These are phyloP conservation scores for Tolypocladium inflatum DNA, from an alignment of 2,329 filamentous ascomycete species.

Conservation along the genomic window DNA sequence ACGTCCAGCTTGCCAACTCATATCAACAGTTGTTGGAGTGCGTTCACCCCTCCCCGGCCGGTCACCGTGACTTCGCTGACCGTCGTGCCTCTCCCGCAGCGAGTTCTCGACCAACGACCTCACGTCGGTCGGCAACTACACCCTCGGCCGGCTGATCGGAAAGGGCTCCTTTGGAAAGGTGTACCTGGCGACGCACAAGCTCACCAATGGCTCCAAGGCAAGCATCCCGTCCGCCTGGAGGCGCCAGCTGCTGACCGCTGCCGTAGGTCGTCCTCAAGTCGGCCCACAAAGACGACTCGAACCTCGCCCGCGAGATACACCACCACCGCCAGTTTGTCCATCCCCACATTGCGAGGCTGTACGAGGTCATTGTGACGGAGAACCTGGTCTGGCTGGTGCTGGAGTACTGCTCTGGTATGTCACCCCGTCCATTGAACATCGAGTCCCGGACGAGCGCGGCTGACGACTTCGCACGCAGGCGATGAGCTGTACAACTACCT, in stretches of 20 bases:
- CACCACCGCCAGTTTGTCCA: conserved; percentile 97
- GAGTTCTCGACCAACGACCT: conserved; percentile 92
- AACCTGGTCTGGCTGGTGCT: conserved; percentile 89
- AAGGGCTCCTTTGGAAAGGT: conserved; percentile 99
- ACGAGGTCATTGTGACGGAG: conserved; percentile 98
- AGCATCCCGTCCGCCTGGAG: background rate
- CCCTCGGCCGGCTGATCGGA: conserved; percentile 81
- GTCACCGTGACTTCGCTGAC: background rate
- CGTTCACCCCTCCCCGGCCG: conserved; percentile 22
- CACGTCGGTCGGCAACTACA: conserved; percentile 89
- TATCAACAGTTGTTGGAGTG: conserved; percentile 95
- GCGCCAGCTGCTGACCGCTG: background rate
- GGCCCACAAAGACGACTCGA: conserved; percentile 89
- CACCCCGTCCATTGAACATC: too few species aligned
- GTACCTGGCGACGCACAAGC: conserved; percentile 90
- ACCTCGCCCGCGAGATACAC: conserved; percentile 94
- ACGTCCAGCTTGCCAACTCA: conserved; percentile 77
- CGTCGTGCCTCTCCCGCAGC: conserved; percentile 35
- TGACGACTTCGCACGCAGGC: conserved; percentile 41
- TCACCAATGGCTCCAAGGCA: conserved; percentile 97
- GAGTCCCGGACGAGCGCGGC: background rate
- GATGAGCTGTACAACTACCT: conserved; percentile 98
- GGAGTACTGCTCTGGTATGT: conserved; percentile 84
- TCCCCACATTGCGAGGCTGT: conserved; percentile 90
- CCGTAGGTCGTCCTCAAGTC: conserved; percentile 91